A percentile compares a stretch with the other conserved stretches of the same genome.
These are phyloP conservation scores for Yarrowia phangngaensis DNA, from an alignment of 805 yeast genomes.

Conservation along the genomic window DNA sequence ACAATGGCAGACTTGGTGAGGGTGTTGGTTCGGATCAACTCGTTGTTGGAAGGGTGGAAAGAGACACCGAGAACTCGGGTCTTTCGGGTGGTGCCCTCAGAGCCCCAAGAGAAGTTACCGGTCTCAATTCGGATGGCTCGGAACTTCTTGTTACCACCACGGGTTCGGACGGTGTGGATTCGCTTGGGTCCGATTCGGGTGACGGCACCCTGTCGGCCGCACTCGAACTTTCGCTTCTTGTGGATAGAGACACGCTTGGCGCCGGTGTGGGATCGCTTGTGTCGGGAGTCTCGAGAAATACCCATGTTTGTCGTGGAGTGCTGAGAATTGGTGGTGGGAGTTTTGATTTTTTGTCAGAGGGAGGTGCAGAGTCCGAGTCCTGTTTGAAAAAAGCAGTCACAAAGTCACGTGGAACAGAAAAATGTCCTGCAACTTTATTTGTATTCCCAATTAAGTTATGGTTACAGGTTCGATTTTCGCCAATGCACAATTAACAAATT, in stretches of 20 bases:
- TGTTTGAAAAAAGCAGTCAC: conserved; percentile 20
- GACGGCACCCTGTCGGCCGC: conserved; percentile 99
- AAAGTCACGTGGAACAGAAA: conserved; percentile 25
- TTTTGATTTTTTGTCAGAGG: conserved; percentile 26
- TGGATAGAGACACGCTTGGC: conserved; percentile 99
- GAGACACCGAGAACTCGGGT: conserved; percentile 97
- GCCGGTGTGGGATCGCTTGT: conserved; percentile 99
- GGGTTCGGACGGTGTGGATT: conserved; percentile 98
- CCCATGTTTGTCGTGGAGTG: conserved; percentile 64
- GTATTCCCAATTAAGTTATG: too few species aligned
- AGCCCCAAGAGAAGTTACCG: conserved; percentile 98
- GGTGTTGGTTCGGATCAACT: conserved; percentile 99
- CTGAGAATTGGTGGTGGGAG: conserved; percentile 20
- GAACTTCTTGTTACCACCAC: conserved; percentile 99
- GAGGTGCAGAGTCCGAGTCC: conserved; percentile 10
- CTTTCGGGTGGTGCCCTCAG: conserved; percentile 98
- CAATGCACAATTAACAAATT: too few species aligned
- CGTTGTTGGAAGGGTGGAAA: conserved; percentile 99
- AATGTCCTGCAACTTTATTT: not conserved
- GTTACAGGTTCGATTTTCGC: too few species aligned
- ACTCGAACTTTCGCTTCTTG: conserved; percentile 99
- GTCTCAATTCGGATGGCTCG: conserved; percentile 99
- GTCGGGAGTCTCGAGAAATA: conserved; percentile 99
- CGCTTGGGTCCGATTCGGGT: conserved; percentile 99
- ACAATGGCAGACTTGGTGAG: conserved; percentile 98